These are phyloP conservation scores for Cladosporium cucumerinum DNA, from an alignment of 2,329 filamentous ascomycete species.

Conservation along the genomic window DNA sequence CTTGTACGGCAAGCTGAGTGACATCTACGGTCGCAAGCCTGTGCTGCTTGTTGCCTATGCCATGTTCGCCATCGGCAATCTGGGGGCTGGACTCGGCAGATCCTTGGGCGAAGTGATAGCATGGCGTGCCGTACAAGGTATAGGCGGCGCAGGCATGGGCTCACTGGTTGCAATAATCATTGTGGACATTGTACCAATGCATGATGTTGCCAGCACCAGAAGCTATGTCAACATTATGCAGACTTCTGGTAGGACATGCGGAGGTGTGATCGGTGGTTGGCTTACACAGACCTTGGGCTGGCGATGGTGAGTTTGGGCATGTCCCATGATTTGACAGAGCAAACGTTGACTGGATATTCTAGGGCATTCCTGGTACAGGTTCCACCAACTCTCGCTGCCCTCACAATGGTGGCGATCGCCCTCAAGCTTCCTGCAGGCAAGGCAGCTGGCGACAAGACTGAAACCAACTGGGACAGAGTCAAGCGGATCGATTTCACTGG, in stretches of 20 bases:
- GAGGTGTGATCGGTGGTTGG: constrained; percentile 58
- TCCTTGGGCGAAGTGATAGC: constrained; percentile 41
- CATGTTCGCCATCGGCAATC: constrained; percentile 43
- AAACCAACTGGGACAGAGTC: constrained; percentile 38
- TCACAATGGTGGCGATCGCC: constrained; percentile 43
- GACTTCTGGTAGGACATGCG: constrained; percentile 49
- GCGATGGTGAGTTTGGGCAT: constrained; percentile 51
- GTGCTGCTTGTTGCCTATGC: constrained; percentile 40
- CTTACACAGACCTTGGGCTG: constrained; percentile 62
- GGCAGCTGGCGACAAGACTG: constrained; percentile 18
- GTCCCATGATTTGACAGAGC: not conserved
- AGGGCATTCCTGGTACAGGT: constrained; percentile 58
- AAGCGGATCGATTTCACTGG: constrained; percentile 59
- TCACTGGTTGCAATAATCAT: constrained; percentile 48
- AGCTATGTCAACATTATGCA: constrained; percentile 52
- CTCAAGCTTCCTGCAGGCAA: constrained; percentile 23
- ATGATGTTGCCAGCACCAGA: constrained; percentile 40
- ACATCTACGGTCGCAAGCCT: constrained; percentile 45
- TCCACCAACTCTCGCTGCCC: constrained; percentile 53
- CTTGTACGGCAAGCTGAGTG: constrained; percentile 45
- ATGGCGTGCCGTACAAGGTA: constrained; percentile 42
- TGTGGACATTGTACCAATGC: constrained; percentile 25
- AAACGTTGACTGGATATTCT: not conserved
- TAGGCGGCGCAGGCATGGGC: constrained; percentile 47
- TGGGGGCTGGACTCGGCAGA: constrained; percentile 42